Percentiles rank a stretch among this genome's conserved stretches.
Evolutionary conservation across 352 stramenopile species (phyloP).

Genomic region (Blastocystis sp.): DNA sequence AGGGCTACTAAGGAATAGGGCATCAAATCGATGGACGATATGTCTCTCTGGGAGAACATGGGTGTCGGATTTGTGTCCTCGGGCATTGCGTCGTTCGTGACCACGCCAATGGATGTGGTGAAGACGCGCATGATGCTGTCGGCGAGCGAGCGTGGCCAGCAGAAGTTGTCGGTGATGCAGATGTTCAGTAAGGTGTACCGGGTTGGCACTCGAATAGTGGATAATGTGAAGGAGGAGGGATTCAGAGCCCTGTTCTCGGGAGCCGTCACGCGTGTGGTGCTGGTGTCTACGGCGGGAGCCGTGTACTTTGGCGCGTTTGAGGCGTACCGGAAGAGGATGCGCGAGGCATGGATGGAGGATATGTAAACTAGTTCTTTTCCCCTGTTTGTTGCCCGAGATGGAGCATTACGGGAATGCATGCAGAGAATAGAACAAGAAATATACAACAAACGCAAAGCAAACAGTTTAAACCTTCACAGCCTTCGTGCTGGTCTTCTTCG

Average conservation of each 20-base stretch:
- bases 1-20: background rate
- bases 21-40: slow-evolving; percentile 54
- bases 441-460: too few species aligned
- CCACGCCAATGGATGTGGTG: slow-evolving; percentile 65
- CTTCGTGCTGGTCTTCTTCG: background rate
- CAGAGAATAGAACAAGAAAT: too few species aligned
- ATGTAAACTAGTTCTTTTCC: too few species aligned
- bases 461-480: background rate
- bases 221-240: slow-evolving; percentile 46
- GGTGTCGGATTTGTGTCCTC: slow-evolving; percentile 45
- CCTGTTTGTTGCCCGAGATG: too few species aligned
- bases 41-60: slow-evolving; percentile 38
- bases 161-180: slow-evolving; percentile 31
- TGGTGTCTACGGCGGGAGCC: slow-evolving; percentile 45
- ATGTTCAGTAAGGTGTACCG: slow-evolving; percentile 54
- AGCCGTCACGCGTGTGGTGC: slow-evolving; percentile 55
- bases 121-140: slow-evolving; percentile 68
- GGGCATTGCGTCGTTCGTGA: slow-evolving; percentile 45
- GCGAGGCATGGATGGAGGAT: slow-evolving; percentile 30
- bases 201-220: background rate
- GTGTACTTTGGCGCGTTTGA: slow-evolving; percentile 67
- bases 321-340: slow-evolving; percentile 47
- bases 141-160: slow-evolving; percentile 10
- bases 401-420: too few species aligned
- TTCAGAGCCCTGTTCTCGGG: slow-evolving; percentile 65